These are phyloP conservation scores for Apocynum venetum DNA, from an alignment of 257 asterid species.

Conservation along the genomic window DNA sequence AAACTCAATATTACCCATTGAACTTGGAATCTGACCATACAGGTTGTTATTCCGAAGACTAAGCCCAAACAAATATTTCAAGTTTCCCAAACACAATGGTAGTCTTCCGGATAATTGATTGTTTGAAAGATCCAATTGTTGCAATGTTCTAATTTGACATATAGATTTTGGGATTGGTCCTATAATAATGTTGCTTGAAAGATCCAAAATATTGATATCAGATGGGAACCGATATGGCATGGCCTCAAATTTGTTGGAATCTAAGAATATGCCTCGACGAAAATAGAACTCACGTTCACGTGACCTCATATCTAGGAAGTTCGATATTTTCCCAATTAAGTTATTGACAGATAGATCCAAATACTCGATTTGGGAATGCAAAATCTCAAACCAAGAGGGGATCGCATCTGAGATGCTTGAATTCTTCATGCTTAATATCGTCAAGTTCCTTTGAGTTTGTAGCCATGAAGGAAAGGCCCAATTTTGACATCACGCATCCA, in stretches of 20 bases:
- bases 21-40: slow-evolving; percentile 27
- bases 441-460: slow-evolving; percentile 5
- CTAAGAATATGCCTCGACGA: too few relatives aligned
- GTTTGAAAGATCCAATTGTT: slow-evolving; percentile 12
- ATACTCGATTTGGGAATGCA: neutral
- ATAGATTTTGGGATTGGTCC: neutral
- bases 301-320: too few relatives aligned
- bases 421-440: neutral
- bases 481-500: neutral
- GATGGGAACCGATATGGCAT: too few relatives aligned
- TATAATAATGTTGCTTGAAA: neutral
- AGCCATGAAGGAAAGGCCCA: slow-evolving; percentile 28
- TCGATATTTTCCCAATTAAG: neutral
- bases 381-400: neutral
- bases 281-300: too few relatives aligned
- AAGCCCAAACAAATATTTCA: neutral
- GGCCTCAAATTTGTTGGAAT: too few relatives aligned
- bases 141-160: neutral
- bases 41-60: slow-evolving; percentile 17
- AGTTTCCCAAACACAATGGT: slow-evolving; percentile 17
- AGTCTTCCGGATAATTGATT: slow-evolving; percentile 3
- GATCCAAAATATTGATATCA: too few relatives aligned
- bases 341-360: neutral
- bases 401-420: slow-evolving; percentile 16
- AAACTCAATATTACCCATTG: slow-evolving; percentile 16